Evolutionary conservation across 768 basidiomycete species (phyloP), one percentile per base, ranked within the genome.

Genomic region (Auriscalpium microsporum): DNA sequence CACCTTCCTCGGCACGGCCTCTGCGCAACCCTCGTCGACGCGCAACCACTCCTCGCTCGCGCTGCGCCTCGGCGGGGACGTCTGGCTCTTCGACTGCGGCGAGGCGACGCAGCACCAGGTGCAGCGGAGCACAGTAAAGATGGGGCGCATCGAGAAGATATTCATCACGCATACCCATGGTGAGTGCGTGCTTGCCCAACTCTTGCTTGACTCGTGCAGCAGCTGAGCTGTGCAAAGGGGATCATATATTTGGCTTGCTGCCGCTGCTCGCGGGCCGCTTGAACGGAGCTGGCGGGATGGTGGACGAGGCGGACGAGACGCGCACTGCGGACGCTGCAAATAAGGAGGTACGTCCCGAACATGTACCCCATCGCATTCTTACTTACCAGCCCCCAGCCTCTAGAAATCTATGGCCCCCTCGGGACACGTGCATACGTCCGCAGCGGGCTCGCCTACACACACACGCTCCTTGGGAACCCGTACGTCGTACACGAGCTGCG

Each of bases 121-220:
- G 4, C 87, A 90, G 68, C 81, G 78, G 66, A 87, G 85, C 58
- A 61, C 54, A 1, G 75, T 93, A n/a, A 87, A 82, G 68, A 86
- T 90, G 83, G 84, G 88, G 34, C 84, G 69, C 64, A 84, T 93
- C 48, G 77, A 79, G 56, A 91, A 90, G 68, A 80, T 94, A 28
- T 92, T 93, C 67, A 82, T 94, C 57, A 93, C 92, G 1, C 92
- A 94, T 70, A 87, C 87, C 0, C 92, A 94, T 71, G 90, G 91
- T 89, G 54, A 36, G 72, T 63, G 23, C 11, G 9, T 8, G 34
- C 16, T 17, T 42, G 36, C 21, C 3, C 21, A 21, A 21, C 21
- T 23, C 37, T 60, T 2, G n/a, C 19, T 36, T 37, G 5, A 33
- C n/a, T 35, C 45, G 11, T n/a, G 17, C 33, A 46, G 33, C 58